A percentile compares a stretch with the other conserved stretches of the same genome.
phyloP scores from a whole-genome alignment of 1,139 yeast species.

The Meyerozyma athensensis region DNA sequence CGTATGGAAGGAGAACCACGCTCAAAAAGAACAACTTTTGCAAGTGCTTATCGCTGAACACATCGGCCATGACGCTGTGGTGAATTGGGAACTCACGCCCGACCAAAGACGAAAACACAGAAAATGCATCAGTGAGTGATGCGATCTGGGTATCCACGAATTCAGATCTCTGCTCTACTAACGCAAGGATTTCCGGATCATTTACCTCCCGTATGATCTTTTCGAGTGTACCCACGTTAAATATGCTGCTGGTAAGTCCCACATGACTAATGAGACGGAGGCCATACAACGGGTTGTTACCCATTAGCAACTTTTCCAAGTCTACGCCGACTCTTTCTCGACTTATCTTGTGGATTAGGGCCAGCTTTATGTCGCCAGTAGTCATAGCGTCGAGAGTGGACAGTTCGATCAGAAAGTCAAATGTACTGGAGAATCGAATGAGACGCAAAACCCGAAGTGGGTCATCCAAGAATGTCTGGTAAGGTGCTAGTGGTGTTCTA shows the following conservation, averaged over 20 bases:
- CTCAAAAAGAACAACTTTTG: constrained; percentile 45
- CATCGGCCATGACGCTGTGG: constrained; percentile 3
- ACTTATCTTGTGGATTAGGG: constrained; percentile 71
- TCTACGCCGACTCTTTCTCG: constrained; percentile 91
- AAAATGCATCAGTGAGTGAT: not conserved
- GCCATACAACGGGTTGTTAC: constrained; percentile 62
- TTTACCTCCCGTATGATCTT: constrained; percentile 20
- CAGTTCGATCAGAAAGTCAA: constrained; percentile 59
- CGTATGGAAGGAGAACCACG: constrained; percentile 47
- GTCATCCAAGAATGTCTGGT: constrained; percentile 84
- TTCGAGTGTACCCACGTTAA: constrained; percentile 35
- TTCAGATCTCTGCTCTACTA: not conserved
- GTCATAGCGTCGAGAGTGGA: constrained; percentile 66
- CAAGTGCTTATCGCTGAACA: constrained; percentile 15
- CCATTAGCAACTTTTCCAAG: constrained; percentile 65
- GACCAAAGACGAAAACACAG: not conserved
- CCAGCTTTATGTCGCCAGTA: constrained; percentile 48
- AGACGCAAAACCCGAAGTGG: constrained; percentile 85
- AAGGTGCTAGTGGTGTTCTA: constrained; percentile 83
- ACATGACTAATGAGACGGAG: constrained; percentile 53
- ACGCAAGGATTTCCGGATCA: constrained; percentile 8
- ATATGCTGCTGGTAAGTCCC: constrained; percentile 55
- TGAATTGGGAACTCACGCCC: not conserved
- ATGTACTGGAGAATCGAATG: constrained; percentile 80
- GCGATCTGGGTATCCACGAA: not conserved